Percentiles rank a stretch among this genome's conserved stretches.
These are phyloP conservation scores for Quercus glauca DNA, from an alignment of 306 rosid species.

Conservation along the genomic window DNA sequence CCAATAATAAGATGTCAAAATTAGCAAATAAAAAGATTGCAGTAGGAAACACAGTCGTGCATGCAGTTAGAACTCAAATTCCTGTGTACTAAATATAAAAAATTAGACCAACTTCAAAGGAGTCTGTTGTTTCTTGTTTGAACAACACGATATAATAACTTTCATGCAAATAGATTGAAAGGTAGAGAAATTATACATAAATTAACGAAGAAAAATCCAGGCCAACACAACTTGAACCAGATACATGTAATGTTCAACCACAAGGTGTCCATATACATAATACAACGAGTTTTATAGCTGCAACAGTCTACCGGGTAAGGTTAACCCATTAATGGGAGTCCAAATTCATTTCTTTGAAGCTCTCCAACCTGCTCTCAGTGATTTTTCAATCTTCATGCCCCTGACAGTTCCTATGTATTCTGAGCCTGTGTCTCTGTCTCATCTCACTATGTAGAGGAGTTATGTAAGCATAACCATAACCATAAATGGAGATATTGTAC, in stretches of 20 bases:
- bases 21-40: not conserved
- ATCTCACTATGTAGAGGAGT: not conserved
- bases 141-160: not conserved
- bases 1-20: not conserved
- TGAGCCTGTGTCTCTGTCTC: not conserved
- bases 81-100: not conserved
- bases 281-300: not conserved
- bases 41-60: not conserved
- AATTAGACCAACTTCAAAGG: slow-evolving; percentile 3
- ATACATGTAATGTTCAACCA: not conserved
- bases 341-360: not conserved
- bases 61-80: not conserved
- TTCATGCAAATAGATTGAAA: not conserved
- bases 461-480: not conserved
- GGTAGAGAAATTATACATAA: not conserved
- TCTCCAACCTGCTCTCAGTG: not conserved
- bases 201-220: not conserved
- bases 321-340: not conserved
- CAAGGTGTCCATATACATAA: not conserved
- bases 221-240: not conserved
- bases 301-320: not conserved
- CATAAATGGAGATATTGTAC: not conserved
- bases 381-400: not conserved
- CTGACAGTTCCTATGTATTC: not conserved
- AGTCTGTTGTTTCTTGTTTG: not conserved